phyloP scores from a whole-genome alignment of 805 yeast species.

The Saccharomycopsis capsularis region DNA sequence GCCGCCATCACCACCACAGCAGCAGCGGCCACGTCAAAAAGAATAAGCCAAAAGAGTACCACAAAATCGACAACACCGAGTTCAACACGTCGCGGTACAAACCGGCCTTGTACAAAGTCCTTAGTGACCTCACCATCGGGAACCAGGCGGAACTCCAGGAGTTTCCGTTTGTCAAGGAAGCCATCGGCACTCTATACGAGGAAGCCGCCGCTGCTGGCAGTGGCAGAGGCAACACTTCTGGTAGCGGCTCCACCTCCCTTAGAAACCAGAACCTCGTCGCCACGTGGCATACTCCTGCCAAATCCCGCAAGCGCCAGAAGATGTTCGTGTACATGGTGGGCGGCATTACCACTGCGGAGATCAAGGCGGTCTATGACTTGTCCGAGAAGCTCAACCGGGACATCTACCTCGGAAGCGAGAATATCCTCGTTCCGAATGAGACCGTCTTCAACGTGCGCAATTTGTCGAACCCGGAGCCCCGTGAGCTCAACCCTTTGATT shows the following conservation, averaged over 20 bases:
- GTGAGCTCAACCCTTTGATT: slow-evolving; percentile 13
- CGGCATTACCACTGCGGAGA: slow-evolving; percentile 79
- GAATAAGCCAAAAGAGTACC: slow-evolving; percentile 5
- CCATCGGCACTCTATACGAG: slow-evolving; percentile 47
- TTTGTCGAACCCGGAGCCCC: slow-evolving; percentile 25
- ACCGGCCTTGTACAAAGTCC: slow-evolving; percentile 58
- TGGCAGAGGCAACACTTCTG: slow-evolving; percentile 28
- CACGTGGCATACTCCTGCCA: slow-evolving; percentile 51
- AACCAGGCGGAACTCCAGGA: slow-evolving; percentile 40
- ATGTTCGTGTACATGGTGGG: slow-evolving; percentile 81
- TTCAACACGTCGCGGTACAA: slow-evolving; percentile 65
- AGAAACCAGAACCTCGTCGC: slow-evolving; percentile 70
- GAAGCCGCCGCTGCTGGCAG: slow-evolving; percentile 23
- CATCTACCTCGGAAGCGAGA: slow-evolving; percentile 75
- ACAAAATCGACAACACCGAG: slow-evolving; percentile 24
- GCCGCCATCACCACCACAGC: slow-evolving; percentile 31
- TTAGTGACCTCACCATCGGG: slow-evolving; percentile 41
- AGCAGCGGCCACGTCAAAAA: neutral
- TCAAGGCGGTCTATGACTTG: slow-evolving; percentile 67
- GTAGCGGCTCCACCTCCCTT: slow-evolving; percentile 41
- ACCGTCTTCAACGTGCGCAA: slow-evolving; percentile 35
- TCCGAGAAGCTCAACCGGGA: slow-evolving; percentile 58
- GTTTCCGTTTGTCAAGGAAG: slow-evolving; percentile 73
- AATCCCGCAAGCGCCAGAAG: slow-evolving; percentile 42
- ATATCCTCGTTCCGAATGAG: slow-evolving; percentile 48